phyloP scores from a whole-genome alignment of 495 filamentous ascomycete species.

The Amorphotheca resinae region DNA sequence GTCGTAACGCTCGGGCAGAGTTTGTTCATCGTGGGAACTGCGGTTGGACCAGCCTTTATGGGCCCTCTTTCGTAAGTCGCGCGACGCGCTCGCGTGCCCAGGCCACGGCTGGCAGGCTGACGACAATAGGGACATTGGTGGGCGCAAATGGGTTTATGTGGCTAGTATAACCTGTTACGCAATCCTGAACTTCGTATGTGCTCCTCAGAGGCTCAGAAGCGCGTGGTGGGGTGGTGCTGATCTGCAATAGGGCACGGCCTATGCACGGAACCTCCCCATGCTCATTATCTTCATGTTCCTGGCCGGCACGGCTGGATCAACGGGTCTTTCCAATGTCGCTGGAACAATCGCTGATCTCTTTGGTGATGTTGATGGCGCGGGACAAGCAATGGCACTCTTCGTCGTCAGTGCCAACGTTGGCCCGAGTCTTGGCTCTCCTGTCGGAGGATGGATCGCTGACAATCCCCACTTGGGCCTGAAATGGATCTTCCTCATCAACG shows the following conservation, averaged over 20 bases:
- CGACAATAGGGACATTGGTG: slow-evolving; percentile 24
- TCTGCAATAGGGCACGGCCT: slow-evolving; percentile 22
- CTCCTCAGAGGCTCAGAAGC: neutral
- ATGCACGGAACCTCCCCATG: slow-evolving; percentile 27
- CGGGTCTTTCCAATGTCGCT: slow-evolving; percentile 27
- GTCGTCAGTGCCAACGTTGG: slow-evolving; percentile 26
- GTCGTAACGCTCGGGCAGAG: slow-evolving; percentile 59
- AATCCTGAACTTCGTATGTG: slow-evolving; percentile 23
- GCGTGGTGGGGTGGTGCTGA: too few species aligned
- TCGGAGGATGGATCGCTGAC: slow-evolving; percentile 25
- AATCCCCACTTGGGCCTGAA: slow-evolving; percentile 24
- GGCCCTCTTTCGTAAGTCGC: slow-evolving; percentile 53
- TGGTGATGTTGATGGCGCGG: slow-evolving; percentile 25
- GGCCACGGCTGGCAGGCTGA: neutral
- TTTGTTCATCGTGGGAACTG: slow-evolving; percentile 68
- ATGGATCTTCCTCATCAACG: slow-evolving; percentile 29
- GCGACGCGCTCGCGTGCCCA: neutral
- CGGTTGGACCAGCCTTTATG: slow-evolving; percentile 54
- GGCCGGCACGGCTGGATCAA: slow-evolving; percentile 25
- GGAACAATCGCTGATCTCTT: slow-evolving; percentile 28
- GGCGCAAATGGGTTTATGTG: slow-evolving; percentile 30
- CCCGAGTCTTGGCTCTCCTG: slow-evolving; percentile 24
- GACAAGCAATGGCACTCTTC: slow-evolving; percentile 28
- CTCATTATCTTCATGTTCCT: slow-evolving; percentile 29
- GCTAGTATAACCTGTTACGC: slow-evolving; percentile 23